Evolutionary conservation across 2,329 filamentous ascomycete species (phyloP).

Genomic region (Lithohypha guttulata): DNA sequence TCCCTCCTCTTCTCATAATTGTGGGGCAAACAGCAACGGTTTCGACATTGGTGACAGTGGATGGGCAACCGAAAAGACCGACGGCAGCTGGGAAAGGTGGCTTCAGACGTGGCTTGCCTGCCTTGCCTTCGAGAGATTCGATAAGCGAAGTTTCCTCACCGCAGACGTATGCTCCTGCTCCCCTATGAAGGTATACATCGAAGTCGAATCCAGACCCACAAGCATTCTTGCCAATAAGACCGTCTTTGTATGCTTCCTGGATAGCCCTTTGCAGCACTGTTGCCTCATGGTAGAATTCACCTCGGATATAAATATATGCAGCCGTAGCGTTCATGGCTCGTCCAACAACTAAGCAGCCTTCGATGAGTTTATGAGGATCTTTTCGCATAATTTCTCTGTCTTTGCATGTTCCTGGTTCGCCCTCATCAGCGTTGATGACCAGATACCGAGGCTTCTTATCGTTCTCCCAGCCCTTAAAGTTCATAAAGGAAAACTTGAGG

Average conservation of each 20-base stretch:
- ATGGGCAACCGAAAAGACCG: conserved; percentile 94
- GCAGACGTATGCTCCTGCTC: conserved; percentile 94
- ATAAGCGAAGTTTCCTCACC: conserved; percentile 97
- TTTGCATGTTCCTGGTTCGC: conserved; percentile 98
- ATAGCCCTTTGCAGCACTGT: conserved; percentile 88
- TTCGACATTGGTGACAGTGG: conserved; percentile 96
- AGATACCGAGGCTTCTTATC: conserved; percentile 91
- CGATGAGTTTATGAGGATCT: conserved; percentile 96
- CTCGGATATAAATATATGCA: conserved; percentile 98
- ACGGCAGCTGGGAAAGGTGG: conserved; percentile 96
- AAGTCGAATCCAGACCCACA: conserved; percentile 96
- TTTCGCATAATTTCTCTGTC: conserved; percentile 99
- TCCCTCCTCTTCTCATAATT: conserved; percentile 82
- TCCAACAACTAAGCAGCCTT: conserved; percentile 90
- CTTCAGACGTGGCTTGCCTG: conserved; percentile 96
- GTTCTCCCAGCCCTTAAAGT: conserved; percentile 99
- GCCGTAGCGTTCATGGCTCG: conserved; percentile 98
- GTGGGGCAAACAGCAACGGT: conserved; percentile 91
- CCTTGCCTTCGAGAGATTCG: conserved; percentile 96
- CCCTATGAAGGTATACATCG: conserved; percentile 91
- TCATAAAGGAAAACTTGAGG: conserved; percentile 99
- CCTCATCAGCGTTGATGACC: conserved; percentile 97
- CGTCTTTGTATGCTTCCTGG: conserved; percentile 91
- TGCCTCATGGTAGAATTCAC: conserved; percentile 95
- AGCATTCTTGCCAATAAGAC: conserved; percentile 95